phyloP scores from a whole-genome alignment of 2,329 filamentous ascomycete genomes.

The Colletotrichum sp. region DNA sequence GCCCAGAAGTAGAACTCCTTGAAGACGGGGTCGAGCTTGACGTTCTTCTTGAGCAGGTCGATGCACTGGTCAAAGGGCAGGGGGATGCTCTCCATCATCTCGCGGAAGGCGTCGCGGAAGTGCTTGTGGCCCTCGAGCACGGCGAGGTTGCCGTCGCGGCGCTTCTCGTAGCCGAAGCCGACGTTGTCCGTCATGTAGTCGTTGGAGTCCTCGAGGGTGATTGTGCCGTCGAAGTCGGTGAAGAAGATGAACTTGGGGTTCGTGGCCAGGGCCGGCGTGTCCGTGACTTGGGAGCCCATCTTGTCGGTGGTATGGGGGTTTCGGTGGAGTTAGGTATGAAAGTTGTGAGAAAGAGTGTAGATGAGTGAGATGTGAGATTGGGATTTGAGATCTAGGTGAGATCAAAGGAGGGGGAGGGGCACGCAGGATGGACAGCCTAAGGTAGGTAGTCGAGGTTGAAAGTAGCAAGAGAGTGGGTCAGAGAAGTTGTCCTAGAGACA shows the following conservation, averaged over 20 bases:
- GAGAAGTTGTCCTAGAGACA: background rate
- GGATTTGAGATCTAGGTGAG: background rate
- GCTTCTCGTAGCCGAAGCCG: conserved; percentile 77
- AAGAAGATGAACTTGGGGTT: conserved; percentile 96
- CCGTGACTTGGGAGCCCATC: conserved; percentile 47
- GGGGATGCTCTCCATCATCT: conserved; percentile 89
- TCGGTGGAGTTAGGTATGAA: background rate
- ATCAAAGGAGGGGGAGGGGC: conserved; percentile 12
- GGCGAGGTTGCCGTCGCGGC: conserved; percentile 75
- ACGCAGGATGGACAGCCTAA: background rate
- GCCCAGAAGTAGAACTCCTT: conserved; percentile 87
- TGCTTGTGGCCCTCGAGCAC: conserved; percentile 73
- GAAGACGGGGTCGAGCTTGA: conserved; percentile 89
- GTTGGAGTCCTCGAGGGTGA: conserved; percentile 75
- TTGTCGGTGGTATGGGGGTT: conserved; percentile 21
- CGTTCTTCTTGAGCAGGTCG: conserved; percentile 77
- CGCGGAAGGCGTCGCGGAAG: conserved; percentile 86
- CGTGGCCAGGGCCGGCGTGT: conserved; percentile 64
- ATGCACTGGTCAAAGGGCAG: conserved; percentile 85
- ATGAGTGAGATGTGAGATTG: background rate
- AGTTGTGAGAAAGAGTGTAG: background rate
- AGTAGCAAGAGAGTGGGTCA: background rate
- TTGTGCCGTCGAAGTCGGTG: conserved; percentile 97
- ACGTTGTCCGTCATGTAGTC: conserved; percentile 87
- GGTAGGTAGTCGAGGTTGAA: background rate